A percentile compares a stretch with the other conserved stretches of the same genome.
These are phyloP conservation scores for Berkeleyomyces rouxiae DNA, from an alignment of 2,329 filamentous ascomycete genomes.

Conservation along the genomic window DNA sequence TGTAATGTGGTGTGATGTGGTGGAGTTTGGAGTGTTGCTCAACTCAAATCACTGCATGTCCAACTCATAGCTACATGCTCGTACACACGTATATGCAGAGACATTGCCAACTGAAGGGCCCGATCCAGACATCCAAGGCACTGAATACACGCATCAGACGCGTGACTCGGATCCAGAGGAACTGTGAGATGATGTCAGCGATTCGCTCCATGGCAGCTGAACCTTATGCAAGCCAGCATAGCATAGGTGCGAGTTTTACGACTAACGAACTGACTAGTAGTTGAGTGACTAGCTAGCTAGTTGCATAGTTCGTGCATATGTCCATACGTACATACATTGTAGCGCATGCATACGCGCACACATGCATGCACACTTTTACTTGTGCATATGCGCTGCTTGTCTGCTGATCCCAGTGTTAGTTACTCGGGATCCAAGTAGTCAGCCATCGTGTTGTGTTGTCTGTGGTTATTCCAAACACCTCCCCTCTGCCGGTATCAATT, in stretches of 20 bases:
- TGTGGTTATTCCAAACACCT: too few species aligned
- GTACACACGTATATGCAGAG: not conserved
- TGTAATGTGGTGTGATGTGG: too few species aligned
- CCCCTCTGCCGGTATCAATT: too few species aligned
- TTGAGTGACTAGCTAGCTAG: not conserved
- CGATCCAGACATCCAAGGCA: not conserved
- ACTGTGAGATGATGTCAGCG: conserved; percentile 1
- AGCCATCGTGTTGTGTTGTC: too few species aligned
- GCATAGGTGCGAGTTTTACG: not conserved
- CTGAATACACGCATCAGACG: not conserved
- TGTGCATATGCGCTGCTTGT: too few species aligned
- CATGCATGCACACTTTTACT: not conserved
- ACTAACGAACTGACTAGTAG: not conserved
- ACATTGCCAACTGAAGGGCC: too few species aligned
- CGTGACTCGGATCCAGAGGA: not conserved
- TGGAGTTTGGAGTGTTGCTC: too few species aligned
- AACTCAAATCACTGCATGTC: not conserved
- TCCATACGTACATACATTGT: too few species aligned
- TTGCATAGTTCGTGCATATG: not conserved
- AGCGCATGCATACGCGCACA: not conserved
- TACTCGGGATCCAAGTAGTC: too few species aligned
- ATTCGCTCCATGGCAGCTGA: conserved; percentile 1
- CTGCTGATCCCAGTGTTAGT: too few species aligned
- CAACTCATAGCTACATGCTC: not conserved
- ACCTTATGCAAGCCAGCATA: not conserved